Percentiles rank a stretch among this genome's conserved stretches.
These are phyloP conservation scores for Blastobotrys chiropterorum DNA, from an alignment of 805 yeast genomes.

Conservation along the genomic window DNA sequence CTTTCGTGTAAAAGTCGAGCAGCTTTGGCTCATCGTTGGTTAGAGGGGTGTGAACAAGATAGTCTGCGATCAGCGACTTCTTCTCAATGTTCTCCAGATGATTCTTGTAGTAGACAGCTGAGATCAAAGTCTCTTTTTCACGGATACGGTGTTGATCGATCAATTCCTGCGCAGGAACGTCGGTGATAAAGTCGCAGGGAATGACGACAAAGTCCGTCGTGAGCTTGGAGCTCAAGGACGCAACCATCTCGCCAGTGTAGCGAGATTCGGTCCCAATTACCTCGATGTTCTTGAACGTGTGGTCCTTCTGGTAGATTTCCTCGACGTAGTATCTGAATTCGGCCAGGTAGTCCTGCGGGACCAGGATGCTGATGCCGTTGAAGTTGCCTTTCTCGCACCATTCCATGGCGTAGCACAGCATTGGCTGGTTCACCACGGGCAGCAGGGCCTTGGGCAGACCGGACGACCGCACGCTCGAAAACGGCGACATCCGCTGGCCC, in stretches of 20 bases:
- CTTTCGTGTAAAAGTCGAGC: slow-evolving; percentile 66
- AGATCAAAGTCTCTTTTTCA: slow-evolving; percentile 66
- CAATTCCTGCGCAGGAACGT: slow-evolving; percentile 82
- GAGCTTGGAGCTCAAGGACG: slow-evolving; percentile 6
- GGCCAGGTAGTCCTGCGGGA: slow-evolving; percentile 42
- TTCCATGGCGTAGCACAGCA: slow-evolving; percentile 78
- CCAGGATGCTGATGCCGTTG: slow-evolving; percentile 56
- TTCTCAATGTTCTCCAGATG: slow-evolving; percentile 71
- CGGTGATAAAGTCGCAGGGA: slow-evolving; percentile 93
- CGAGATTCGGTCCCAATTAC: slow-evolving; percentile 13
- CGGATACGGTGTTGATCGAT: slow-evolving; percentile 80
- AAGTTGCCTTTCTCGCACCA: slow-evolving; percentile 92
- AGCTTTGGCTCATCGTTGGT: slow-evolving; percentile 36
- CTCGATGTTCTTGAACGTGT: slow-evolving; percentile 7
- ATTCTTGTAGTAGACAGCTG: slow-evolving; percentile 67
- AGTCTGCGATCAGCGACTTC: slow-evolving; percentile 61
- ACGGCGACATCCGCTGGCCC: slow-evolving; percentile 68
- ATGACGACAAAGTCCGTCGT: slow-evolving; percentile 60
- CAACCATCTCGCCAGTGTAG: slow-evolving; percentile 20
- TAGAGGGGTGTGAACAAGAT: slow-evolving; percentile 39
- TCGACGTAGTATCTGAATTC: slow-evolving; percentile 46
- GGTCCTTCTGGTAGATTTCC: slow-evolving; percentile 29
- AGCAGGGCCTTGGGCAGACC: slow-evolving; percentile 78
- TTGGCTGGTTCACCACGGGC: slow-evolving; percentile 85
- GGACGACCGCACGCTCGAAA: slow-evolving; percentile 52